Conservation (phyloP, 192 early-diverging fungal genomes). For the Geranomyces variabilis region DNA sequence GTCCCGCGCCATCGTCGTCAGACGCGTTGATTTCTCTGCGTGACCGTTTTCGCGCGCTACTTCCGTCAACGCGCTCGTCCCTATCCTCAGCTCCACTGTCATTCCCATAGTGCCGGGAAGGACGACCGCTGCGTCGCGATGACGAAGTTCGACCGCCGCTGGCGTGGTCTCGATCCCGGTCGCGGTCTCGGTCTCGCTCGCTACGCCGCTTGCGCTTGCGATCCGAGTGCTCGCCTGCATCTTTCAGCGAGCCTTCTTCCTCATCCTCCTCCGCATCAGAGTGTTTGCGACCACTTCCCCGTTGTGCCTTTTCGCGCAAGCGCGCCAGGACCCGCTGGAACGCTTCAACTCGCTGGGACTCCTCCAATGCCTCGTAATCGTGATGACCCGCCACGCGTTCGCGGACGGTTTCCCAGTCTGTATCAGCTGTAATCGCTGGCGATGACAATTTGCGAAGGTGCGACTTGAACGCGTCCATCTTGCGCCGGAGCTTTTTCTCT, state of each 20-base stretch:
- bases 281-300: slow-evolving; percentile 39
- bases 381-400: background rate
- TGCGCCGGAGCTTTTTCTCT: slow-evolving; percentile 69
- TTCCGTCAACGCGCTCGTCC: background rate
- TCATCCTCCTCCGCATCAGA: slow-evolving; percentile 65
- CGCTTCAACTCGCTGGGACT: slow-evolving; percentile 64
- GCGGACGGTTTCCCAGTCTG: slow-evolving; percentile 68
- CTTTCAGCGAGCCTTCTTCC: slow-evolving; percentile 60
- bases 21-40: too few species aligned
- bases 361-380: slow-evolving; percentile 73
- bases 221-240: slow-evolving; percentile 1
- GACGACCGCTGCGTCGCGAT: slow-evolving; percentile 1
- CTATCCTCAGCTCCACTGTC: background rate
- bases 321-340: slow-evolving; percentile 76
- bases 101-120: background rate
- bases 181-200: slow-evolving; percentile 11
- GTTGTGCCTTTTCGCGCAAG: slow-evolving; percentile 57
- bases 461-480: slow-evolving; percentile 77
- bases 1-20: too few species aligned
- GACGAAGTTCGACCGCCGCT: background rate
- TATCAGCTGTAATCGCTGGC: slow-evolving; percentile 60
- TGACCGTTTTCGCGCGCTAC: background rate
- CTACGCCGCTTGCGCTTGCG: slow-evolving; percentile 14
- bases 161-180: slow-evolving; percentile 5
- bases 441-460: slow-evolving; percentile 65